phyloP scores from a whole-genome alignment of 2,329 filamentous ascomycete species.

The Aspergillus floridensis region DNA sequence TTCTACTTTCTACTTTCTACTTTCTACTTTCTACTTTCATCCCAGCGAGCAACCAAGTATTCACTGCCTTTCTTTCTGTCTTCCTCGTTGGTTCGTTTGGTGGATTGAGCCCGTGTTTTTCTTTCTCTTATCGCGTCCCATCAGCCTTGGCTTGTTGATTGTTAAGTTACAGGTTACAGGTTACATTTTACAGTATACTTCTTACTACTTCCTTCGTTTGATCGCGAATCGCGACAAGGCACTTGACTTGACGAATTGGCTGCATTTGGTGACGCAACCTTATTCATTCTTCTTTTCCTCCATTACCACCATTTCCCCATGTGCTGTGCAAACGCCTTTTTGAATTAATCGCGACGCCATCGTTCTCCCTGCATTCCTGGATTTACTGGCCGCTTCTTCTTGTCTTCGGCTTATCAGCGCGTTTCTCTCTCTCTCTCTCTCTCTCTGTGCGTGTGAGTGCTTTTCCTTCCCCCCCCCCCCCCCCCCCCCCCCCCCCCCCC shows the following conservation, averaged over 20 bases:
- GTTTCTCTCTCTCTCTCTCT: constrained; percentile 21
- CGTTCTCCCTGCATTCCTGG: constrained; percentile 12
- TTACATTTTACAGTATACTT: constrained; percentile 5
- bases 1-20: constrained; percentile 6
- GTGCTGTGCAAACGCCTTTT: constrained; percentile 8
- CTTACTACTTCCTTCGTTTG: constrained; percentile 9
- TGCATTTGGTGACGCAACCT: constrained; percentile 16
- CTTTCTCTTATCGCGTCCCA: constrained; percentile 5
- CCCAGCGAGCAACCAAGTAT: too few relatives aligned
- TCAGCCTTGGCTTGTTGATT: neutral
- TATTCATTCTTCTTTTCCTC: neutral
- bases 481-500: too few relatives aligned
- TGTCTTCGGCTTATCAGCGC: neutral
- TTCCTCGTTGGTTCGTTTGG: constrained; percentile 1
- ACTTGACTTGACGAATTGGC: constrained; percentile 13
- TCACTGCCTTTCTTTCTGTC: constrained; percentile 8
- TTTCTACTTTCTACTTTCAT: constrained; percentile 2
- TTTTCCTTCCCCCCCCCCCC: too few relatives aligned
- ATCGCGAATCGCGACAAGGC: constrained; percentile 4
- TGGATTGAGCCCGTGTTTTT: neutral
- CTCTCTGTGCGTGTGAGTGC: constrained; percentile 16
- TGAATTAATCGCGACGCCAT: constrained; percentile 2
- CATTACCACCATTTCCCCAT: constrained; percentile 17
- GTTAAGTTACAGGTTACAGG: neutral
- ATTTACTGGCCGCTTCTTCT: neutral